A percentile compares a stretch with the other conserved stretches of the same genome.
Evolutionary conservation across 495 filamentous ascomycete species (phyloP).

Genomic region (Zalerion maritima): DNA sequence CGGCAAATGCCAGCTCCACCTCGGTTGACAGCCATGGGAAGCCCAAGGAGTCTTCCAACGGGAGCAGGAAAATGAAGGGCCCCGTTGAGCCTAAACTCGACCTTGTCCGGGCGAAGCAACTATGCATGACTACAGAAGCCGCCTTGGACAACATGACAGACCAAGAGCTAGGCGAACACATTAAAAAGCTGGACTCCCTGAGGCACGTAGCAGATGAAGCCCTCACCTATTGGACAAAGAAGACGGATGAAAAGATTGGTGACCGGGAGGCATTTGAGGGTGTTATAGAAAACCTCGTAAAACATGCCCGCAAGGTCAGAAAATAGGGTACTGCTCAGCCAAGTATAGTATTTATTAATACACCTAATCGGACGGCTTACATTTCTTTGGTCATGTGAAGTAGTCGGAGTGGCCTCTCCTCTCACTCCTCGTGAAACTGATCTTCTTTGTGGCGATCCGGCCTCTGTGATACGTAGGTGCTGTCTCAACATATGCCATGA

Average conservation of each 20-base stretch:
- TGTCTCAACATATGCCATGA: too few species aligned
- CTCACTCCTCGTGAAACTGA: too few species aligned
- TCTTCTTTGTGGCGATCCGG: too few species aligned
- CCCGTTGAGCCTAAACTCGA: conserved; percentile 63
- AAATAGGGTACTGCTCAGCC: too few species aligned
- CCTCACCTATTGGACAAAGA: conserved; percentile 78
- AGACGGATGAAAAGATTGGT: conserved; percentile 65
- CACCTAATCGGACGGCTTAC: too few species aligned
- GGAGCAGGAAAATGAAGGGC: conserved; percentile 38
- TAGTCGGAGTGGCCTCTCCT: too few species aligned
- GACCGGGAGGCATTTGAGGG: conserved; percentile 95
- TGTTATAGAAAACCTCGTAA: conserved; percentile 95
- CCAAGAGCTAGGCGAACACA: conserved; percentile 57
- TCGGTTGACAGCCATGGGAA: conserved; percentile 40
- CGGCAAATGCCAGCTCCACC: conserved; percentile 38
- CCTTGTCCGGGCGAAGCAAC: conserved; percentile 56
- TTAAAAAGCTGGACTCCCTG: conserved; percentile 53
- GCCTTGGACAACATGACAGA: conserved; percentile 64
- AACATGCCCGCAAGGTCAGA: conserved; percentile 77
- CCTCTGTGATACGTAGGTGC: too few species aligned
- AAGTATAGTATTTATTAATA: too few species aligned
- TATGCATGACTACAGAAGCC: conserved; percentile 72
- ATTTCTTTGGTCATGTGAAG: too few species aligned
- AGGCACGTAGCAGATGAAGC: conserved; percentile 56
- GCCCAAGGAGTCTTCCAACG: conserved; percentile 25